These are phyloP conservation scores for Cucumis hystrix DNA, from an alignment of 306 rosid species.

Conservation along the genomic window DNA sequence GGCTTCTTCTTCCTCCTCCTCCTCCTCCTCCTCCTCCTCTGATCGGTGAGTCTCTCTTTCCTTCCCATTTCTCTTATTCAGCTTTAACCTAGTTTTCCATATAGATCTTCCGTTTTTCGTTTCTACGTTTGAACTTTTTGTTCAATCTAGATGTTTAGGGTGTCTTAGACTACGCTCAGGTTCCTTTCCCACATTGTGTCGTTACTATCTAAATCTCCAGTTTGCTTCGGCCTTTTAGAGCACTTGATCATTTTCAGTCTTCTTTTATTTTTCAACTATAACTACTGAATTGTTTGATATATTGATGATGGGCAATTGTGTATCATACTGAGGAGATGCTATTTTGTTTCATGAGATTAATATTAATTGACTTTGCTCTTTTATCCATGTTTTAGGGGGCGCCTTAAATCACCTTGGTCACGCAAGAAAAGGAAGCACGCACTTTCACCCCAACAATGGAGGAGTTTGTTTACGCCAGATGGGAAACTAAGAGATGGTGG, in stretches of 20 bases:
- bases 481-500: constrained; percentile 88
- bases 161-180: constrained; percentile 9
- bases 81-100: constrained; percentile 23
- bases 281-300: neutral
- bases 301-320: too few species aligned
- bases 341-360: neutral
- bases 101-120: constrained; percentile 44
- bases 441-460: constrained; percentile 78
- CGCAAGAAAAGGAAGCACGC: constrained; percentile 82
- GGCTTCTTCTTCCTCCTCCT: constrained; percentile 71
- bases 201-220: neutral
- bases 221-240: neutral
- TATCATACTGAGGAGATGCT: neutral
- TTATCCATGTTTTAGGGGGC: constrained; percentile 26
- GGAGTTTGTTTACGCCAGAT: constrained; percentile 54
- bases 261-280: neutral
- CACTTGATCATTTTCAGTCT: neutral
- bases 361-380: neutral
- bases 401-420: constrained; percentile 99
- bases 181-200: neutral
- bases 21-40: constrained; percentile 50
- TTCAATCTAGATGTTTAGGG: constrained; percentile 30
- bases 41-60: constrained; percentile 90
- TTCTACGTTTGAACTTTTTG: constrained; percentile 27
- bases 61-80: constrained; percentile 13